phyloP scores from a whole-genome alignment of 1,139 yeast species.

The Kurtzmaniella quercitrusa region DNA sequence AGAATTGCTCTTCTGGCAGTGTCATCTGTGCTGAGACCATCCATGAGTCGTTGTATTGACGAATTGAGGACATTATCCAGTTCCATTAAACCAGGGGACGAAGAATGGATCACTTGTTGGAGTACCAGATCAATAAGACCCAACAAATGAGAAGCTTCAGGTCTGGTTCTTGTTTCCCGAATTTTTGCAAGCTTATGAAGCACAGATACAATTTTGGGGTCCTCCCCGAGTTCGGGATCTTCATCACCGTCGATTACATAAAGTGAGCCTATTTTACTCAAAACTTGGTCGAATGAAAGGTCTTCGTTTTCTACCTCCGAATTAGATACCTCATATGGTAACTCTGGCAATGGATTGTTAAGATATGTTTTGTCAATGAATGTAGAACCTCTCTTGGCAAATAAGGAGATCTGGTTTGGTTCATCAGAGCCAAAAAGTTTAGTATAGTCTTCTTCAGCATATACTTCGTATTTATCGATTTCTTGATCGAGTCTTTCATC shows the following conservation, averaged over 20 bases:
- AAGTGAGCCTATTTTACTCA: not conserved
- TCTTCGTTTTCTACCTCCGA: slow-evolving; percentile 8
- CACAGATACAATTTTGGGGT: slow-evolving; percentile 13
- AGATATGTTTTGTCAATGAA: not conserved
- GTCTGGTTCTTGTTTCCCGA: slow-evolving; percentile 18
- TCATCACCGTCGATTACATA: not conserved
- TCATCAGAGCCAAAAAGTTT: slow-evolving; percentile 12
- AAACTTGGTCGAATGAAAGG: not conserved
- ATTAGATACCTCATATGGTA: slow-evolving; percentile 3
- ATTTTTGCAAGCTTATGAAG: slow-evolving; percentile 23
- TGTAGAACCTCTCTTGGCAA: not conserved
- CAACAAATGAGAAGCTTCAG: slow-evolving; percentile 20
- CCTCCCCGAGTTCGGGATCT: slow-evolving; percentile 6
- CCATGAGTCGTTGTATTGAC: slow-evolving; percentile 33
- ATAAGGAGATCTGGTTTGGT: not conserved
- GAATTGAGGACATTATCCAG: slow-evolving; percentile 24
- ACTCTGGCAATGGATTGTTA: not conserved
- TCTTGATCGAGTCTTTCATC: slow-evolving; percentile 42
- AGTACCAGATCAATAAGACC: slow-evolving; percentile 27
- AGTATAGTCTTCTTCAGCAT: slow-evolving; percentile 38
- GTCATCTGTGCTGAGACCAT: slow-evolving; percentile 29
- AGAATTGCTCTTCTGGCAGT: slow-evolving; percentile 32
- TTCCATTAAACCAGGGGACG: slow-evolving; percentile 20
- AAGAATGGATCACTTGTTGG: slow-evolving; percentile 26
- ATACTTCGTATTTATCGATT: slow-evolving; percentile 38